phyloP scores from a whole-genome alignment of 2,329 filamentous ascomycete species.

The Cladosporium velox region DNA sequence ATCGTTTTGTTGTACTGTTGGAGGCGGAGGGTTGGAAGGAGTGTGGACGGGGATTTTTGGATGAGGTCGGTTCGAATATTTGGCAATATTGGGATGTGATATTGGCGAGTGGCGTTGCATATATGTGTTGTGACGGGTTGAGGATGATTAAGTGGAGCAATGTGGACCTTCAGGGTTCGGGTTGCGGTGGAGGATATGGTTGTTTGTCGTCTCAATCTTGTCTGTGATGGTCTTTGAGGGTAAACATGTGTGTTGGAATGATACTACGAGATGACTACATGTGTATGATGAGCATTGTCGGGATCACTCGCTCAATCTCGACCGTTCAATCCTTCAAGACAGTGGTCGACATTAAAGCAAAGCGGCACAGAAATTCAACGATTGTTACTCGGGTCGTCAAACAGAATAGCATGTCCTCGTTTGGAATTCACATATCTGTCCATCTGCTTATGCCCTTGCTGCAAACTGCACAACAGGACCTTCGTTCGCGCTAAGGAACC shows the following conservation, averaged over 20 bases:
- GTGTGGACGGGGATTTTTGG: background rate
- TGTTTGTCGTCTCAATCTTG: background rate
- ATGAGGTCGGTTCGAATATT: background rate
- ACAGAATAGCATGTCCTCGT: background rate
- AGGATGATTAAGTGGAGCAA: background rate
- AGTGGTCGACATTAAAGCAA: background rate
- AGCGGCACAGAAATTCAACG: background rate
- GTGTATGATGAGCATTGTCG: background rate
- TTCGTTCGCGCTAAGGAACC: slow-evolving; percentile 72
- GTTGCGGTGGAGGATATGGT: background rate
- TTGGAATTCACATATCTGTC: background rate
- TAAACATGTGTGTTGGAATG: background rate
- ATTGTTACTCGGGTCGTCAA: background rate
- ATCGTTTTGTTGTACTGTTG: no score
- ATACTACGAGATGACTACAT: background rate
- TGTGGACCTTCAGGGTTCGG: background rate
- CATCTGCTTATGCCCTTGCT: background rate
- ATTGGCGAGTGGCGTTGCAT: background rate
- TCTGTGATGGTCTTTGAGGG: background rate
- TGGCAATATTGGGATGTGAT: background rate
- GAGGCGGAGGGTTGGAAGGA: no score
- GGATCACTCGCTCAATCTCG: background rate
- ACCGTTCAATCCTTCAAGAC: background rate
- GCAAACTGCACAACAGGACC: slow-evolving; percentile 67
- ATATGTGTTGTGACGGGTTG: background rate